These are phyloP conservation scores for Penstemon eatonii DNA, from an alignment of 257 asterid species.

Conservation along the genomic window DNA sequence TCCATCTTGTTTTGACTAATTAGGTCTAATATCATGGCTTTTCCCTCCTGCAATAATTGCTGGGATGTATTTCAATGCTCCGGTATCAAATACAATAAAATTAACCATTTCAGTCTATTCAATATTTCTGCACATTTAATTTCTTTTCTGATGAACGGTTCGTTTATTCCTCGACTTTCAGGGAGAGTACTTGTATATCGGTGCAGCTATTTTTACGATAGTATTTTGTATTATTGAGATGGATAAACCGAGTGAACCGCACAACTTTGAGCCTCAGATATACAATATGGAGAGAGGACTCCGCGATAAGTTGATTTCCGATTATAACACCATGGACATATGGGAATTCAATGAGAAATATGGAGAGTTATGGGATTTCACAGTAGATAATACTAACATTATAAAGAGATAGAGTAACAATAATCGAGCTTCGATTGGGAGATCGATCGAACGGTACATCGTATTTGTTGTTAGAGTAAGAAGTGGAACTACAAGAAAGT, in stretches of 20 bases:
- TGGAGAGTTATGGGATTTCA: slow-evolving; percentile 87
- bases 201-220: slow-evolving; percentile 72
- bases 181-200: slow-evolving; percentile 85
- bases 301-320: slow-evolving; percentile 77
- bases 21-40: slow-evolving; percentile 82
- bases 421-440: background rate
- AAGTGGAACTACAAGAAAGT: no score
- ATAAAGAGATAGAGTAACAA: slow-evolving; percentile 46
- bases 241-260: slow-evolving; percentile 88
- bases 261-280: slow-evolving; percentile 90
- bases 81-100: slow-evolving; percentile 38
- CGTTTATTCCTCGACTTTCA: slow-evolving; percentile 29
- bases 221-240: slow-evolving; percentile 74
- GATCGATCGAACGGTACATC: slow-evolving; percentile 21
- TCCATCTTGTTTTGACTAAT: background rate
- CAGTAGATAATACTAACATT: slow-evolving; percentile 61
- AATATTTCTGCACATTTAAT: background rate
- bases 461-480: background rate
- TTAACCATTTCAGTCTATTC: background rate
- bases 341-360: slow-evolving; percentile 95
- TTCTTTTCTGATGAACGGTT: slow-evolving; percentile 1
- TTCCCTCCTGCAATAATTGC: slow-evolving; percentile 79
- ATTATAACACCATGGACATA: slow-evolving; percentile 82
- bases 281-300: slow-evolving; percentile 89
- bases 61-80: slow-evolving; percentile 70